phyloP scores from a whole-genome alignment of 495 filamentous ascomycete genomes.

The Penicillium parvum region DNA sequence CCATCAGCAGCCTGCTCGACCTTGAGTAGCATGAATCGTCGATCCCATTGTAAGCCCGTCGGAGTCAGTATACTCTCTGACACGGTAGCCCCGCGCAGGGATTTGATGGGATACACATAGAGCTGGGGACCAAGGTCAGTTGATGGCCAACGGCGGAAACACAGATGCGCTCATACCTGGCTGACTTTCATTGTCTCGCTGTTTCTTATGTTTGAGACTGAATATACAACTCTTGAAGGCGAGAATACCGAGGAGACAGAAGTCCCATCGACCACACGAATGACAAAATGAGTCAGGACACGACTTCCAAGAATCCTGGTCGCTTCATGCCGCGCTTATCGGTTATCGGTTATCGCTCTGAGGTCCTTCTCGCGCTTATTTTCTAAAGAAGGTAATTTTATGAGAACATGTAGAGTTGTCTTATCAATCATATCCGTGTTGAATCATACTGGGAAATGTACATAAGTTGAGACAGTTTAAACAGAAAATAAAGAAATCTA shows the following conservation, averaged over 20 bases:
- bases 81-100: slow-evolving; percentile 62
- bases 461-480: slow-evolving; percentile 8
- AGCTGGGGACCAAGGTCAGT: slow-evolving; percentile 47
- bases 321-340: slow-evolving; percentile 1
- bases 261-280: no score
- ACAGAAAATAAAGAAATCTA: slow-evolving; percentile 22
- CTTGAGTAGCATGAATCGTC: slow-evolving; percentile 72
- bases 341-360: slow-evolving; percentile 1
- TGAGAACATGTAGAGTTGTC: background rate
- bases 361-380: background rate
- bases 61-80: slow-evolving; percentile 50
- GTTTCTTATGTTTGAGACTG: background rate
- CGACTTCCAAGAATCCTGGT: background rate
- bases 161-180: slow-evolving; percentile 34
- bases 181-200: slow-evolving; percentile 30
- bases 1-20: slow-evolving; percentile 32
- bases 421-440: slow-evolving; percentile 24
- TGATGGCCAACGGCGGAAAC: background rate
- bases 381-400: background rate
- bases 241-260: no score
- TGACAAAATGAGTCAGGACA: no score
- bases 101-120: slow-evolving; percentile 88
- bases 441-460: slow-evolving; percentile 22
- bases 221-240: no score
- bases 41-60: slow-evolving; percentile 72